Evolutionary conservation across 257 asterid species (phyloP).

Genomic region (Primulina tabacum): DNA sequence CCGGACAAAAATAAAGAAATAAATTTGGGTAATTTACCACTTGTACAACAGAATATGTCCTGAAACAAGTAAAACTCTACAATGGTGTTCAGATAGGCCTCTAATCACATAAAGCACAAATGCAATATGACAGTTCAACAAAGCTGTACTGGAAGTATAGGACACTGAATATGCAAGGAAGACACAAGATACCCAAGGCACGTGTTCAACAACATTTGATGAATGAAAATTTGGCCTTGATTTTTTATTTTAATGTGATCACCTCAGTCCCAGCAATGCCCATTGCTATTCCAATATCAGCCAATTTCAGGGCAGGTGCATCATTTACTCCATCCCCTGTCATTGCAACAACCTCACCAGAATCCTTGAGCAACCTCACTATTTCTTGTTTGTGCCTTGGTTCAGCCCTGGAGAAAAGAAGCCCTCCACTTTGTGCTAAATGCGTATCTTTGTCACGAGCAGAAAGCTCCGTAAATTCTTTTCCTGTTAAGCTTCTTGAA

Average conservation of each 20-base stretch:
- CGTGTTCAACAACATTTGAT: neutral
- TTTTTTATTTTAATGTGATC: neutral
- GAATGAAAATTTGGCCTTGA: conserved; percentile 10
- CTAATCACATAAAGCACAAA: neutral
- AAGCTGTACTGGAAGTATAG: neutral
- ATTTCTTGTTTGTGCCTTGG: conserved; percentile 98
- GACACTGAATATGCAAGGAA: neutral
- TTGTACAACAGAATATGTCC: neutral
- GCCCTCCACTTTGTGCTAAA: conserved; percentile 77
- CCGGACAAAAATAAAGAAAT: conserved; percentile 2
- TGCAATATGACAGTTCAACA: neutral
- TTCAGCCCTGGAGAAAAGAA: conserved; percentile 98
- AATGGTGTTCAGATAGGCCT: neutral
- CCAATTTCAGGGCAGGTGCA: conserved; percentile 92
- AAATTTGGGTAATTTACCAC: neutral
- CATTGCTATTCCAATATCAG: conserved; percentile 99
- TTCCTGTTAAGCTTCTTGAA: conserved; percentile 85
- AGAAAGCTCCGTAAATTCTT: conserved; percentile 70
- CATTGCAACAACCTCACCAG: conserved; percentile 98
- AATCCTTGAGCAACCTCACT: conserved; percentile 94
- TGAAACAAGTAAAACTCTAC: neutral
- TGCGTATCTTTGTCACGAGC: conserved; percentile 46
- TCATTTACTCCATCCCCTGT: conserved; percentile 99
- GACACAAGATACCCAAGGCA: conserved; percentile 3
- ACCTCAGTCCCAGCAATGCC: conserved; percentile 99